Base-by-base conservation (phyloP, 2,329 filamentous ascomycete species). In the Fusarium decemcellulare region DNA sequence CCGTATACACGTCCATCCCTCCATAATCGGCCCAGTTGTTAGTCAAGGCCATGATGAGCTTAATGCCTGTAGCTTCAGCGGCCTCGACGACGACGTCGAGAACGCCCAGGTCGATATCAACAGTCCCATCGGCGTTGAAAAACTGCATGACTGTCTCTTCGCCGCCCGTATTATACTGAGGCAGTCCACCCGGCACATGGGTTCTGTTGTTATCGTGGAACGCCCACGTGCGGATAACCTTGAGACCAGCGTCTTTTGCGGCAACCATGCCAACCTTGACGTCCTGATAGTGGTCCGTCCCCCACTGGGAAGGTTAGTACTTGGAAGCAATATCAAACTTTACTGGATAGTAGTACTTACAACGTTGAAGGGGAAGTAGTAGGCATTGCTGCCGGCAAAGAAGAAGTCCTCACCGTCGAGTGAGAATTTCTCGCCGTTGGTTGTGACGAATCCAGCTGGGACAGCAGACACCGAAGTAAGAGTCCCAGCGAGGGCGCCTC, bases 11-110 rank as follows among this genome's bases (percentile, higher is more conserved):
- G 52, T 87, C 85, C 84, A 87, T 87, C 39, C 86, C 86, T 37
- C 86, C 86, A 59, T 87, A 88, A 61, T 87, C 85, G 8, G 85
- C 85, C 86, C 86, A 88, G 65, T 87, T 87, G 78, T 88, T 88
- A 4, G 85, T 87, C 61, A 88, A 73, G 0, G 85, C 80, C n/a
- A 88, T 79, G 44, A 88, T 78, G 11, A 88, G 80, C 78, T 87
- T 88, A 62, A 86, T 83, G 56, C 82, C 84, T 1, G 79, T 78
- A 7, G 47, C 47, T 15, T 50, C 47, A 9, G 47, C 47, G 23
- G 47, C 47, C 15, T 81, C 73, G 18, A 88, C 82, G 5, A 87
- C 85, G 66, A 84, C 83, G 76, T 88, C 86, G 61, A 88, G 84
- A 8, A 80, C 77, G n/a, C 68, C 74, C 42, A 81, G 66, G 70